Conservation (phyloP, 805 yeast genomes). For the Jamesozyma jinghongensis region DNA sequence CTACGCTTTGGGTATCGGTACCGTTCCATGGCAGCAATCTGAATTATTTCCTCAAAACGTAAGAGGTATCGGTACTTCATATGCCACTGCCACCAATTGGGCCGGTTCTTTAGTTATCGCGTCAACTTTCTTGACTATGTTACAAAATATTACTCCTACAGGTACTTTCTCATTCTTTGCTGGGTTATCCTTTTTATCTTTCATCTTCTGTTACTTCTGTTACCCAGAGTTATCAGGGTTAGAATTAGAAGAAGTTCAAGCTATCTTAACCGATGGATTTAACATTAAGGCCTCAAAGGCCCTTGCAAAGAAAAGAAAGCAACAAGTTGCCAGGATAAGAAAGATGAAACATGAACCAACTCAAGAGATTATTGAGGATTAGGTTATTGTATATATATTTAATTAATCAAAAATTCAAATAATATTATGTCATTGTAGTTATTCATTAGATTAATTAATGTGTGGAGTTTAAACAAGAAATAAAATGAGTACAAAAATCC, state of each 20-base stretch:
- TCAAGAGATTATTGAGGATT: constrained; percentile 20
- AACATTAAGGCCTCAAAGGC: constrained; percentile 58
- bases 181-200: constrained; percentile 62
- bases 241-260: constrained; percentile 85
- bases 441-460: too few relatives aligned
- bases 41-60: constrained; percentile 92
- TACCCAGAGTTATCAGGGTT: constrained; percentile 90
- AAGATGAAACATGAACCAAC: constrained; percentile 17
- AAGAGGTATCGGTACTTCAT: constrained; percentile 85
- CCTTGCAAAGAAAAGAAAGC: constrained; percentile 41
- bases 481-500: too few relatives aligned
- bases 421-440: too few relatives aligned
- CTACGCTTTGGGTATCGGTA: constrained; percentile 92
- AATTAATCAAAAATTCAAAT: background rate
- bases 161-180: constrained; percentile 93
- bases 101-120: constrained; percentile 87
- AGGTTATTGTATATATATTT: constrained; percentile 5
- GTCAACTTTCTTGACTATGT: constrained; percentile 88
- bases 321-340: constrained; percentile 17
- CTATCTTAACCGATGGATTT: constrained; percentile 74
- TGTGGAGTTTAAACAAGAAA: too few relatives aligned
- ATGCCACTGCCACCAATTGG: constrained; percentile 93
- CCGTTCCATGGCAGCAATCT: constrained; percentile 97
- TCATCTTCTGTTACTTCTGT: constrained; percentile 67
- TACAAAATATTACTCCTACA: constrained; percentile 84